Percentiles rank a stretch among this genome's conserved stretches.
phyloP scores from a whole-genome alignment of 2,329 filamentous ascomycete species.

The Aspergillus sp. region DNA sequence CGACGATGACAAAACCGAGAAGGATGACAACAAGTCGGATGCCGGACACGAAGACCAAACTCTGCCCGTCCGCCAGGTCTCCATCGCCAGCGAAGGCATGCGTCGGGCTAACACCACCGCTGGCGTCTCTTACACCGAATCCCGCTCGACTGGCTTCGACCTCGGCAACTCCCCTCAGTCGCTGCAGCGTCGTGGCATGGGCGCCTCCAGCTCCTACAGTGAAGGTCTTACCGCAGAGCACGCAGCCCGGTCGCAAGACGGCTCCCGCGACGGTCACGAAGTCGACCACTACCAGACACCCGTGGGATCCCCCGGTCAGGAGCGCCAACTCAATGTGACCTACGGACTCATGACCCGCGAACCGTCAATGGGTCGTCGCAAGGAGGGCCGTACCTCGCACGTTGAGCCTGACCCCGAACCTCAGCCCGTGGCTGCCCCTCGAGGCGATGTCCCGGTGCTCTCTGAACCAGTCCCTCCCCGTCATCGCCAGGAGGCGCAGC shows the following conservation, averaged over 20 bases:
- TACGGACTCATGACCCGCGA: constrained; percentile 36
- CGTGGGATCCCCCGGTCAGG: constrained; percentile 27
- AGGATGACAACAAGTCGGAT: constrained; percentile 56
- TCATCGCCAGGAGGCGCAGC: constrained; percentile 13
- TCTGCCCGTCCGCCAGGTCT: constrained; percentile 12
- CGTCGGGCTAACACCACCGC: constrained; percentile 13
- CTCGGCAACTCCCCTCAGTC: constrained; percentile 26
- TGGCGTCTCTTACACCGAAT: constrained; percentile 11
- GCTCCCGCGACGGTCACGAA: constrained; percentile 30
- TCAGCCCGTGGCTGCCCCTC: too few species aligned
- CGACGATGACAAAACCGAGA: constrained; percentile 64
- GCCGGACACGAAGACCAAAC: constrained; percentile 5
- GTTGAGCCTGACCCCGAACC: constrained; percentile 7
- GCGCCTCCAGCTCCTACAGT: constrained; percentile 26
- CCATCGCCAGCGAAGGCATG: constrained; percentile 16
- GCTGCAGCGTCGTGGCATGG: constrained; percentile 33
- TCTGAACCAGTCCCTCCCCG: constrained; percentile 27
- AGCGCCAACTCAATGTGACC: constrained; percentile 26
- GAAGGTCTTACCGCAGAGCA: constrained; percentile 39
- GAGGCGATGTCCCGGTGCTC: constrained; percentile 28
- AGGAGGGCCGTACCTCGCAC: constrained; percentile 26
- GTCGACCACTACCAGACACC: constrained; percentile 31
- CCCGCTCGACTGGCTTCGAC: constrained; percentile 37
- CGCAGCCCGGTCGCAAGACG: constrained; percentile 33
- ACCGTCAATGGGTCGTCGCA: constrained; percentile 45